Evolutionary conservation across 192 early-diverging fungal genomes (phyloP), one percentile per base, ranked within the genome.

Genomic region (Backusella luteola): DNA sequence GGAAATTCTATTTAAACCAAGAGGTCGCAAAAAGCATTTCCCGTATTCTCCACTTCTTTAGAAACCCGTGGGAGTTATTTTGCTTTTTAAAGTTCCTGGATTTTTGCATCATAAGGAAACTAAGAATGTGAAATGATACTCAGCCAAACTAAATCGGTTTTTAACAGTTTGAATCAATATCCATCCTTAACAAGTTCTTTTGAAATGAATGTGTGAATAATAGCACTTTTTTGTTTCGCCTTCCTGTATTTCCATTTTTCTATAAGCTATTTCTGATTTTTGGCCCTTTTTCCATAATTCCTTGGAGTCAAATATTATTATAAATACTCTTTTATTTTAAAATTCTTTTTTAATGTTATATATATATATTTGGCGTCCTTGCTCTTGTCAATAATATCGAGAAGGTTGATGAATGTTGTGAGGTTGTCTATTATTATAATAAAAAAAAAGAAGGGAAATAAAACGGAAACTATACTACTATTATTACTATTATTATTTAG

Each of bases 401-500:
- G n/a, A 34, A 34, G 19, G 34, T 34, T 21, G 17, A 38, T 38
- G 14, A 41, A n/a, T 38, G 3, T n/a, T 36, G 19, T 68, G 34
- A 15, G 7, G 8, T 38, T 35, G 36, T 36, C 36, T 21, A 69
- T 69, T 38, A 36, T 67, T 17, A 9, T 15, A 44, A 35, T 46
- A 41, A 21, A 70, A 41, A 38, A 70, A 70, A 70, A 71, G n/a
- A 8, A 38, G 14, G 38, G 21, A 32, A 26, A 23, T 21, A 23
- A 26, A 59, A 59, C n/a, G 21, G 11, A 26, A 59, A 59, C n/a
- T 8, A 59, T 9, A 53, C 42, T 17, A 59, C 0, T 11, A 59
- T n/a, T 23, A 59, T 23, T 9, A 59, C 9, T 29, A 32, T 71
- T 56, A 34, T 67, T 74, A 75, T 53, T 68, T 70, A 21, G 76